Conservation (phyloP, 371 early-diverging fungal genomes). For the Mucor racemosus region DNA sequence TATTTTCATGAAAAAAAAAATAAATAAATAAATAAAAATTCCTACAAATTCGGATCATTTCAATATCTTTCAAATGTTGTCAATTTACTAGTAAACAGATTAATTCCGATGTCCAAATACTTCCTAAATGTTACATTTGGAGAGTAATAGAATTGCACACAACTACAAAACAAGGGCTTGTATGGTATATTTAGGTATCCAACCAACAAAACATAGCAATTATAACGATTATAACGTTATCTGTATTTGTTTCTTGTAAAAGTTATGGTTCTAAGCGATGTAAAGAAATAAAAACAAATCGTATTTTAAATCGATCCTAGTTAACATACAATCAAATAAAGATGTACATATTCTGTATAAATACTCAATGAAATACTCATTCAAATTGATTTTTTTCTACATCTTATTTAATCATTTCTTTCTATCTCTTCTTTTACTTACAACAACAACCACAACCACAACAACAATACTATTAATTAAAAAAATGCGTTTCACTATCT, state of each 20-base stretch:
- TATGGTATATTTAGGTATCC: not conserved
- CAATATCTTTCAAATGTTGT: not conserved
- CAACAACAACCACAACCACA: too few species aligned
- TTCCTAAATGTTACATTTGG: not conserved
- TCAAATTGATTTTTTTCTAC: not conserved
- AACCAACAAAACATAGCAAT: not conserved
- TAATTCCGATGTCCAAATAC: not conserved
- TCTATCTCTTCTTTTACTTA: not conserved
- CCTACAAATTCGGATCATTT: conserved; percentile 5
- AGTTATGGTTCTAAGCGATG: not conserved
- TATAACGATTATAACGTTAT: not conserved
- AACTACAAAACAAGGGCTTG: not conserved
- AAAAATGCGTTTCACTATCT: conserved; percentile 46
- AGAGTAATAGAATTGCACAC: not conserved
- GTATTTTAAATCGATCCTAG: conserved; percentile 5
- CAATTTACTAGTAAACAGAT: not conserved
- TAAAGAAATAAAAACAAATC: conserved; percentile 3
- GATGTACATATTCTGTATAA: conserved; percentile 7
- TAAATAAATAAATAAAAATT: not conserved
- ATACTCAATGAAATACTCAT: not conserved
- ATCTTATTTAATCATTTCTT: not conserved
- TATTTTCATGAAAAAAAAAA: not conserved
- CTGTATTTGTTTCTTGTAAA: not conserved
- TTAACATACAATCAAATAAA: not conserved
- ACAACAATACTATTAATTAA: not conserved